Conservation (phyloP, 2,329 filamentous ascomycete genomes). For the Raffaelea albimanens region DNA sequence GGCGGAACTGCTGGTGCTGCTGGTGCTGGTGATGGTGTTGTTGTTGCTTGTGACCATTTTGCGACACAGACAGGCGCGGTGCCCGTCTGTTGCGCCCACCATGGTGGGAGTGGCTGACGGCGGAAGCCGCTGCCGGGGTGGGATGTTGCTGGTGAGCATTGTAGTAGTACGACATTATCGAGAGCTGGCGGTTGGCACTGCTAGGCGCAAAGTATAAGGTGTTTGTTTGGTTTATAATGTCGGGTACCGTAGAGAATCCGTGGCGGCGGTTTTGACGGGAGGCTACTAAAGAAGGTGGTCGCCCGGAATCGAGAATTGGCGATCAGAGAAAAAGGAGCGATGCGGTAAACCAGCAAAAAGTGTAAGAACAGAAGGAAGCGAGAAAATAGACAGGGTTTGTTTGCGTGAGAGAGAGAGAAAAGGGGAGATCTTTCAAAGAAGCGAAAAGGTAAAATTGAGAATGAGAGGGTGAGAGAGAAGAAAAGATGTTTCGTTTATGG, state of each 20-base stretch:
- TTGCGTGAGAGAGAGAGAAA: neutral
- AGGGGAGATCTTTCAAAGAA: neutral
- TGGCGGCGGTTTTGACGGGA: constrained; percentile 4
- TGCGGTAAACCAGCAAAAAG: neutral
- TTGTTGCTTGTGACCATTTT: constrained; percentile 71
- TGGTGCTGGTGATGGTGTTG: constrained; percentile 11
- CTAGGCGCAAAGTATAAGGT: neutral
- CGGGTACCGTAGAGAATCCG: constrained; percentile 3
- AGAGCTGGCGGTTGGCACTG: neutral
- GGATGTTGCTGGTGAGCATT: constrained; percentile 49
- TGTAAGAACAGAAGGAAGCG: neutral
- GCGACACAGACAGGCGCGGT: constrained; percentile 68
- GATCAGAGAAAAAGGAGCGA: neutral
- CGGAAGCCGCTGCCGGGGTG: constrained; percentile 42
- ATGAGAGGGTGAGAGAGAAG: neutral
- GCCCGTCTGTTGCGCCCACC: constrained; percentile 77
- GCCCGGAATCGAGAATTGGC: neutral
- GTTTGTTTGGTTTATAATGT: neutral
- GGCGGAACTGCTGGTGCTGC: constrained; percentile 71
- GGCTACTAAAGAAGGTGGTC: neutral
- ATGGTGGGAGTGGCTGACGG: constrained; percentile 65
- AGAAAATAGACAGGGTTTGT: neutral
- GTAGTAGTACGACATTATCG: constrained; percentile 54
- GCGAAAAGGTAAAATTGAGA: neutral
- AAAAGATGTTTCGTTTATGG: neutral